phyloP scores from a whole-genome alignment of 2,329 filamentous ascomycete genomes.

The Colletotrichum gloeosporioides region DNA sequence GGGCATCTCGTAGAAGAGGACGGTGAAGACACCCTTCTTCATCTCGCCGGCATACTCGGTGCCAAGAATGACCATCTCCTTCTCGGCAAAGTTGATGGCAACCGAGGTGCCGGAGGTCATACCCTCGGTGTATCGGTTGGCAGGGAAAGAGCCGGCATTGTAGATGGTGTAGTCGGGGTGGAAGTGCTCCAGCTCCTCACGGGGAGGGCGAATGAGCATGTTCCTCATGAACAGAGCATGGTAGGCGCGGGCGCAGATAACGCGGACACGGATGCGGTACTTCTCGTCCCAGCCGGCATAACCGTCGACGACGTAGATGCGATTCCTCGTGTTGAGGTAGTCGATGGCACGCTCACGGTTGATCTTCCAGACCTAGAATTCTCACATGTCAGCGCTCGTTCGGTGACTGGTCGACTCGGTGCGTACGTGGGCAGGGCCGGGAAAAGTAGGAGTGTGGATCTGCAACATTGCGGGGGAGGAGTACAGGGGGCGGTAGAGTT shows the following conservation, averaged over 20 bases:
- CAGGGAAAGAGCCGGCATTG: constrained; percentile 98
- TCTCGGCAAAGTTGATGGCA: constrained; percentile 98
- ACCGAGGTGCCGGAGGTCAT: constrained; percentile 99
- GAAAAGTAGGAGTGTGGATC: constrained; percentile 2
- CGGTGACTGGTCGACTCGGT: not conserved
- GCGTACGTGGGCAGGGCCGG: not conserved
- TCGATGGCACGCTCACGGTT: constrained; percentile 98
- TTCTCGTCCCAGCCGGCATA: constrained; percentile 98
- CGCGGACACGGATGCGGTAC: constrained; percentile 96
- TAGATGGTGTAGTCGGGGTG: constrained; percentile 99
- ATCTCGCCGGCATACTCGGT: constrained; percentile 98
- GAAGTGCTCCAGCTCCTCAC: constrained; percentile 95
- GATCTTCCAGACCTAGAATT: constrained; percentile 91
- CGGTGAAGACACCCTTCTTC: constrained; percentile 99
- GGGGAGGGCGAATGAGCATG: constrained; percentile 96
- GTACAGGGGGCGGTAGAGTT: not conserved
- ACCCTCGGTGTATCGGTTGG: constrained; percentile 95
- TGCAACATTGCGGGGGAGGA: not conserved
- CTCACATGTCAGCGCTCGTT: constrained; percentile 16
- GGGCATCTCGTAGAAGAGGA: constrained; percentile 99
- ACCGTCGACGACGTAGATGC: constrained; percentile 98
- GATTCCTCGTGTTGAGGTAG: constrained; percentile 98
- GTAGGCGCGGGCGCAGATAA: constrained; percentile 98
- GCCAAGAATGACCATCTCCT: constrained; percentile 99
- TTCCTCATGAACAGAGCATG: constrained; percentile 99